Base-by-base conservation (phyloP, 768 basidiomycete species). In the Lentinula guzmanii region DNA sequence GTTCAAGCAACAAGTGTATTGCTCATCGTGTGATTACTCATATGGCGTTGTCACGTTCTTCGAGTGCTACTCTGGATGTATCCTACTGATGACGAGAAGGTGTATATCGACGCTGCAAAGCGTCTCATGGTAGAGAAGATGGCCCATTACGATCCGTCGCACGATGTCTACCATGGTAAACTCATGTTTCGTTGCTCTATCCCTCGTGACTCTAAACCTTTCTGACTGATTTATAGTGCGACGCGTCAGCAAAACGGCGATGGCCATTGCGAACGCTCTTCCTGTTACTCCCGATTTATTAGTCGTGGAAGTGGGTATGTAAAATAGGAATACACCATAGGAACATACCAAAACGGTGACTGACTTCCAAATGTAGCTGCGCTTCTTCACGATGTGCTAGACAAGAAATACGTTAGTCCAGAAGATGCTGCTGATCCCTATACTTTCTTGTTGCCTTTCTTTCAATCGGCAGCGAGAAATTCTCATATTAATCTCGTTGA, bases 301-400 rank as follows among this genome's bases (percentile, higher is more conserved):
- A 21, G 81, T 85, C 5, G 82, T 95, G 24, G 93, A 95, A 71
- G 76, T 95, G 52, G 81, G 81, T 78, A 46, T 48, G 71, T 67
- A 8, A 15, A 8, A 39, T 39, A 39, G 37, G 1, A 24, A 24
- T 2, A 24, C 2, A 24, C 24, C 24, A 24, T 24, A 24, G 24
- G 28, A 28, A 28, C 28, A 28, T 39, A 39, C 37, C 13, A 13
- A 39, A 39, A 39, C 13, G 37, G 37, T 39, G 37, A 3, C 37
- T 13, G 9, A 39, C 5, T 39, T 39, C 3, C 5, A 39, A 39
- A 64, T 61, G 24, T 63, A 83, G 88, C 90, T 34, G 89, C 94
- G n/a, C 81, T 96, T 42, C 82, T 95, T 50, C 94, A 95, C 68
- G 93, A 96, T 71, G 80, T 94, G 45, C 76, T 91, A 37, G 91